Conservation (phyloP, 1,284 basidiomycete species). For the Grifola frondosa region DNA sequence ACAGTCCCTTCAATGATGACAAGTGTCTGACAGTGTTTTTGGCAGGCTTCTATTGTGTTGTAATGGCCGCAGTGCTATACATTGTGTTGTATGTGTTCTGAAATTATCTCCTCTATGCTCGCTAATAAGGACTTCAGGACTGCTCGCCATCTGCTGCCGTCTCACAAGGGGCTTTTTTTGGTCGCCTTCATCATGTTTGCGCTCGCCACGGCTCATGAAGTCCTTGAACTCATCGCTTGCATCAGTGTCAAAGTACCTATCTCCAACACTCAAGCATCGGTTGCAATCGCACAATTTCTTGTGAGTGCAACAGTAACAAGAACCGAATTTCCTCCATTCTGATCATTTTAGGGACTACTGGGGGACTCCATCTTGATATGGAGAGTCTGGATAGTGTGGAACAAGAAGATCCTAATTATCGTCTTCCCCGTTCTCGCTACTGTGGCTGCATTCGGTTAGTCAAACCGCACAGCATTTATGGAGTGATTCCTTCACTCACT, state of each 20-base stretch:
- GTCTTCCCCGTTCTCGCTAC: slow-evolving; percentile 1
- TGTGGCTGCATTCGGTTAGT: slow-evolving; percentile 3
- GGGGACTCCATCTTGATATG: slow-evolving; percentile 9
- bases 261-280: background rate
- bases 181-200: slow-evolving; percentile 9
- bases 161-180: slow-evolving; percentile 8
- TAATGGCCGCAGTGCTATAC: slow-evolving; percentile 3
- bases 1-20: too few species aligned
- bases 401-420: slow-evolving; percentile 1
- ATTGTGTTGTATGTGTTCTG: slow-evolving; percentile 8
- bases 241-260: slow-evolving; percentile 1
- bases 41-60: slow-evolving; percentile 5
- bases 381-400: slow-evolving; percentile 14
- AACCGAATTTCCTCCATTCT: too few species aligned
- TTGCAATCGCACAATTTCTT: slow-evolving; percentile 3
- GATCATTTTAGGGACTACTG: background rate
- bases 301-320: background rate
- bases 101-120: background rate
- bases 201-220: slow-evolving; percentile 4
- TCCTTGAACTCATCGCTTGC: slow-evolving; percentile 5
- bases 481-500: background rate
- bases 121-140: slow-evolving; percentile 8
- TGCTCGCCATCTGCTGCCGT: slow-evolving; percentile 1
- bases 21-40: background rate
- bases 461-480: too few species aligned